phyloP scores from a whole-genome alignment of 208 protist species.

The Wallacemonas sp. region DNA sequence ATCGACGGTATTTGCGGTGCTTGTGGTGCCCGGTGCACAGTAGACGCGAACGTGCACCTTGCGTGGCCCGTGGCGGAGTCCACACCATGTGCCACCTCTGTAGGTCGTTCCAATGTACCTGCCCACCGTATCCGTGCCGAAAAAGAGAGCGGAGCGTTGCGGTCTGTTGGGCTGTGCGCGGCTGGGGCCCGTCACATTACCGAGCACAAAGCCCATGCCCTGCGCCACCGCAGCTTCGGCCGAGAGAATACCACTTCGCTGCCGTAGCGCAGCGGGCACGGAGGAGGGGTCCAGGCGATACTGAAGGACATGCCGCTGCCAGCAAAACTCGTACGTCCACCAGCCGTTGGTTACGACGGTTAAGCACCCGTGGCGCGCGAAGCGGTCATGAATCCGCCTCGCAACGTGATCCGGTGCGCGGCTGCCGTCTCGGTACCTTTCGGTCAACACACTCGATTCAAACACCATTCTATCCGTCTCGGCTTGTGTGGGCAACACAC shows the following conservation, averaged over 20 bases:
- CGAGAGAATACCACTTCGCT: neutral
- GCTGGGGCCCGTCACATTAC: constrained; percentile 5
- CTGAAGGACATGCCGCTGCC: constrained; percentile 29
- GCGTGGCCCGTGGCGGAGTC: constrained; percentile 7
- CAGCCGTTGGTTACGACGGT: constrained; percentile 15
- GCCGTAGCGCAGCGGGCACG: neutral
- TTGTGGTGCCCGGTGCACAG: no score
- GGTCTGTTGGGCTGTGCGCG: neutral
- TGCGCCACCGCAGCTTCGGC: neutral
- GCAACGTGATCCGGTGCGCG: neutral
- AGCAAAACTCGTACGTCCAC: constrained; percentile 50
- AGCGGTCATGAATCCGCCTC: neutral
- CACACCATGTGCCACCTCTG: constrained; percentile 21
- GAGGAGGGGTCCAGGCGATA: constrained; percentile 12
- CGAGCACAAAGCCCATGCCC: neutral
- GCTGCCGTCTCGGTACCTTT: neutral
- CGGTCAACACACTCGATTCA: neutral
- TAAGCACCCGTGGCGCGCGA: constrained; percentile 1
- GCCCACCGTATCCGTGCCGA: constrained; percentile 20
- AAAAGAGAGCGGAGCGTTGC: neutral
- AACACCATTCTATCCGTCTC: neutral
- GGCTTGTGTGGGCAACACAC: constrained; percentile 30
- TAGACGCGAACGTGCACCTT: constrained; percentile 14
- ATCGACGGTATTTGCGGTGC: no score
- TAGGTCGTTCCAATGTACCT: constrained; percentile 33